These are phyloP conservation scores for Hirschioporus abietinus DNA, from an alignment of 768 basidiomycete genomes.

Conservation along the genomic window DNA sequence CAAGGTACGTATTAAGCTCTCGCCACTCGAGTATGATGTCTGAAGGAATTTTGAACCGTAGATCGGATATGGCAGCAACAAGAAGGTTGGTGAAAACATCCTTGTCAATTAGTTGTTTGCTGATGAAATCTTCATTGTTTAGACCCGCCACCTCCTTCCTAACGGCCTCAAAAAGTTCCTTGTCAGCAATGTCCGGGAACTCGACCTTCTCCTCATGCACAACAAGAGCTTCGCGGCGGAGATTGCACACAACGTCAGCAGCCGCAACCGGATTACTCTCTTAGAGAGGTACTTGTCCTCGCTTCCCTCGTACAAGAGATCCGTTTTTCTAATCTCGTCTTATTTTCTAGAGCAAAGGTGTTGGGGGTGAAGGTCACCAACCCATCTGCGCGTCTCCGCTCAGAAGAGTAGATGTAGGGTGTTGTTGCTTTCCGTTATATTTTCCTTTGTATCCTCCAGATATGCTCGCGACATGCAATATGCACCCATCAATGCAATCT, in stretches of 20 bases:
- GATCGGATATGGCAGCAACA: conserved; percentile 91
- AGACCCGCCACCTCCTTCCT: conserved; percentile 94
- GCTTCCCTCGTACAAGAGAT: background rate
- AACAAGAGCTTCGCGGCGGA: conserved; percentile 94
- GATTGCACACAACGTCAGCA: conserved; percentile 94
- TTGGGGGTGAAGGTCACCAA: conserved; percentile 94
- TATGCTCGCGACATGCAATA: conserved; percentile 46
- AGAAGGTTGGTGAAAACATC: conserved; percentile 39
- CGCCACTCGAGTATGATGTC: background rate
- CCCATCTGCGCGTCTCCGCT: conserved; percentile 85
- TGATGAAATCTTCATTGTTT: background rate
- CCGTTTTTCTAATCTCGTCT: conserved; percentile 10
- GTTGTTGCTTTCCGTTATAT: conserved; percentile 32
- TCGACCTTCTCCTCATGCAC: conserved; percentile 97
- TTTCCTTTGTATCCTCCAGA: conserved; percentile 43
- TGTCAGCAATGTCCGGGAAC: conserved; percentile 88
- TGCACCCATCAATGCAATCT: conserved; percentile 37
- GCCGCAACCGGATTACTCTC: conserved; percentile 89
- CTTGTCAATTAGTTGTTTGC: conserved; percentile 5
- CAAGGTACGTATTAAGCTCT: conserved; percentile 52
- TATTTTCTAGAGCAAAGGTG: conserved; percentile 60
- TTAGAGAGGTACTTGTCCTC: conserved; percentile 69
- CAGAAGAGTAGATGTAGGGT: conserved; percentile 73
- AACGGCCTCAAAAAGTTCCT: conserved; percentile 95
- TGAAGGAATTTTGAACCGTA: conserved; percentile 21